These are phyloP conservation scores for Globisporangium alternatum DNA, from an alignment of 352 stramenopile species.

Conservation along the genomic window DNA sequence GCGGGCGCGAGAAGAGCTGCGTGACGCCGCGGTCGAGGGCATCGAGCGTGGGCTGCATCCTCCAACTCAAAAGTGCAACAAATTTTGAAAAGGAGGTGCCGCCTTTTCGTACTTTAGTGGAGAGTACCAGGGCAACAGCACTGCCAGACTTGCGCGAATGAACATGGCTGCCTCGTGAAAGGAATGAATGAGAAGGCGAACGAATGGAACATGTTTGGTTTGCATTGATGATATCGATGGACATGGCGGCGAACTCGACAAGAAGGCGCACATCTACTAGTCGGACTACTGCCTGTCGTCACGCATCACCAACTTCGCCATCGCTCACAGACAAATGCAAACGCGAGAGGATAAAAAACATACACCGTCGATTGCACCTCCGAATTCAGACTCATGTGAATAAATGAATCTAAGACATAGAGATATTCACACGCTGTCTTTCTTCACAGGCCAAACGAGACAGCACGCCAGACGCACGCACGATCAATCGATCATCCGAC, in stretches of 20 bases:
- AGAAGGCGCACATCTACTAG: background rate
- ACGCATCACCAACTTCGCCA: background rate
- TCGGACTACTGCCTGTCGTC: conserved; percentile 1
- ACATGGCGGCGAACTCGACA: background rate
- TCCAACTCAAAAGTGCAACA: background rate
- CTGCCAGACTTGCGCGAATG: background rate
- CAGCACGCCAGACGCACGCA: conserved; percentile 2
- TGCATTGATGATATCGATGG: background rate
- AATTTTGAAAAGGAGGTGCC: background rate
- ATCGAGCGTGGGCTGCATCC: conserved; percentile 29
- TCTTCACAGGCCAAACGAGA: conserved; percentile 6
- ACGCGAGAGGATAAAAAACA: conserved; percentile 7
- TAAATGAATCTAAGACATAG: conserved; percentile 19
- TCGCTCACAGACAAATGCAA: background rate
- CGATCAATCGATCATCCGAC: background rate
- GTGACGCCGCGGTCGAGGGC: conserved; percentile 30
- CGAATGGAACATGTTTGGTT: background rate
- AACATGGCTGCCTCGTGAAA: background rate
- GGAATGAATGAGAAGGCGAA: background rate
- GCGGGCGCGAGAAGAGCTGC: conserved; percentile 35
- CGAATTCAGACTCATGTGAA: conserved; percentile 8
- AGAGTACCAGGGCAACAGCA: background rate
- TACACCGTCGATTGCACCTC: conserved; percentile 16
- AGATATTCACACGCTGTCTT: conserved; percentile 13
- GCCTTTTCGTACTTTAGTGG: background rate